A percentile compares a stretch with the other conserved stretches of the same genome.
Conservation (phyloP, 306 rosid species). For the Malus asiatica region DNA sequence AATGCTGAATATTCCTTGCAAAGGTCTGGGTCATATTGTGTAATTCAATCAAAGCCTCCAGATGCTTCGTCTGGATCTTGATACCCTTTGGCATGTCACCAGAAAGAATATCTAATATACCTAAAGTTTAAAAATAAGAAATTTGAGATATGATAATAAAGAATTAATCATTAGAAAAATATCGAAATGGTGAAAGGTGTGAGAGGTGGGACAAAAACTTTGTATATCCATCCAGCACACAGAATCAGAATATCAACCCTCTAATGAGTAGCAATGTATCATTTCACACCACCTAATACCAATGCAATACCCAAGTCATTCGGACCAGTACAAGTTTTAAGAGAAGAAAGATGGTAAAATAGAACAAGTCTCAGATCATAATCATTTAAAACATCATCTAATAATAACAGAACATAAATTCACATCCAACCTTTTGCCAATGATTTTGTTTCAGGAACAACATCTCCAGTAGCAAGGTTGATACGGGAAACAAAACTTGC, state of each 20-base stretch:
- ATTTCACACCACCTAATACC: not conserved
- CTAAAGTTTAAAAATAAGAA: slow-evolving; percentile 27
- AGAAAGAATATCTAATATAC: slow-evolving; percentile 76
- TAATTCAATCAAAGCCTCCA: slow-evolving; percentile 82
- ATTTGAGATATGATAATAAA: slow-evolving; percentile 3
- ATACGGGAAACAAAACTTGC: slow-evolving; percentile 79
- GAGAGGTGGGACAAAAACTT: not conserved
- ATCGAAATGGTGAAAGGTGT: not conserved
- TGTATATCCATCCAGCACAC: not conserved
- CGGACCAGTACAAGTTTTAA: not conserved
- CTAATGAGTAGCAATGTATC: not conserved
- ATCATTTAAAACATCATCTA: not conserved
- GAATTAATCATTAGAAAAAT: not conserved
- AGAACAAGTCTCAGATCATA: not conserved
- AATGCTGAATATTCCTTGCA: slow-evolving; percentile 91
- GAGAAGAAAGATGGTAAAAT: not conserved
- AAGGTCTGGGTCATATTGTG: slow-evolving; percentile 90
- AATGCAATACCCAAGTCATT: not conserved
- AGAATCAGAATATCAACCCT: not conserved
- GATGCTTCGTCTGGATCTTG: slow-evolving; percentile 85
- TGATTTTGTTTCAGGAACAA: slow-evolving; percentile 93
- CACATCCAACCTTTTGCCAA: slow-evolving; percentile 67
- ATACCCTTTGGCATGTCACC: slow-evolving; percentile 97
- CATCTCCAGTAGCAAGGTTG: slow-evolving; percentile 75
- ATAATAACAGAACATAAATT: not conserved